These are phyloP conservation scores for Trametes cinnabarina DNA, from an alignment of 768 basidiomycete species.

Conservation along the genomic window DNA sequence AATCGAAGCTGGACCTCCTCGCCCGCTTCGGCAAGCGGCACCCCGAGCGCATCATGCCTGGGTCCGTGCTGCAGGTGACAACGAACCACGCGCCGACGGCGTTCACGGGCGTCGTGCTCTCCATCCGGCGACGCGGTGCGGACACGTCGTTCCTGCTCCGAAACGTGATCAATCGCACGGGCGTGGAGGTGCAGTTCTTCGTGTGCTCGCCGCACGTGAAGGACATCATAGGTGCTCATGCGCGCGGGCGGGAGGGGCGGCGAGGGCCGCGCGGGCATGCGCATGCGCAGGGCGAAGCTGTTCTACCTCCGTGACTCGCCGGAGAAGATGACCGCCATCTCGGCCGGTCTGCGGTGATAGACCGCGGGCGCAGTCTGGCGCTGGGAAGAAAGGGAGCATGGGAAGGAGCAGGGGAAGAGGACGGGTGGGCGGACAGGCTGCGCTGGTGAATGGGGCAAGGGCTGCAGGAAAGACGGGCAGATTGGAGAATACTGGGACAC, in stretches of 20 bases:
- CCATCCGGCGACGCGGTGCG: conserved; percentile 75
- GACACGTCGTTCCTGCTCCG: conserved; percentile 88
- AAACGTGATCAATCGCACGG: conserved; percentile 87
- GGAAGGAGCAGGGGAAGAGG: not conserved
- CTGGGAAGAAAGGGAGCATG: not conserved
- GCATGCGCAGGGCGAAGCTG: conserved; percentile 75
- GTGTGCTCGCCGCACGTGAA: conserved; percentile 84
- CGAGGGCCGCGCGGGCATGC: conserved; percentile 43
- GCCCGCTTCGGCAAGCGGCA: conserved; percentile 73
- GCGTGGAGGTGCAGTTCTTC: conserved; percentile 92
- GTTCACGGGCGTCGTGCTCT: conserved; percentile 89
- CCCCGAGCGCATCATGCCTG: conserved; percentile 67
- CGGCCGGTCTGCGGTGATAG: conserved; percentile 42
- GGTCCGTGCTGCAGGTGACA: conserved; percentile 82
- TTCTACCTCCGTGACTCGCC: conserved; percentile 82
- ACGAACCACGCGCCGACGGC: conserved; percentile 73
- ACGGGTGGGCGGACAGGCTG: not conserved
- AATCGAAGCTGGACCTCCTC: conserved; percentile 69
- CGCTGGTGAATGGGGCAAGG: not conserved
- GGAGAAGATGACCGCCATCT: conserved; percentile 79
- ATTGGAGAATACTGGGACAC: not conserved
- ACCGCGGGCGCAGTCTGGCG: not conserved
- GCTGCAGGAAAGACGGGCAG: not conserved
- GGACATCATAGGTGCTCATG: conserved; percentile 78
- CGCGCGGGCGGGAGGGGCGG: conserved; percentile 41